A percentile compares a stretch with the other conserved stretches of the same genome.
phyloP scores from a whole-genome alignment of 2,329 filamentous ascomycete species.

The Beauveria asiatica region DNA sequence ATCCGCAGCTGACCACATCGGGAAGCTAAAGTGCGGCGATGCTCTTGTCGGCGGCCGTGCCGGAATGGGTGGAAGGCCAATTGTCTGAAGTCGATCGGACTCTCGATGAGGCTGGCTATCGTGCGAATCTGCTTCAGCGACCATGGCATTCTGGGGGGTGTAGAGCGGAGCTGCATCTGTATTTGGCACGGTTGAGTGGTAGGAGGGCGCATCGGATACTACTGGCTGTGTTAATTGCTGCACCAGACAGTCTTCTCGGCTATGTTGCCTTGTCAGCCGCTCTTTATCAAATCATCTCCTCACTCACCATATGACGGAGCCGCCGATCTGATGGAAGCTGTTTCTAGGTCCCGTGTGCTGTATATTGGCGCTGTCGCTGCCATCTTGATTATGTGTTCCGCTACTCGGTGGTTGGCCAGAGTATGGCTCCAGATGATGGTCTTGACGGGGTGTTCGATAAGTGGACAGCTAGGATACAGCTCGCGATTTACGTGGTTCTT shows the following conservation, averaged over 20 bases:
- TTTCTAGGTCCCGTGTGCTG: slow-evolving; percentile 52
- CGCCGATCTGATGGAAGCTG: slow-evolving; percentile 55
- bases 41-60: slow-evolving; percentile 34
- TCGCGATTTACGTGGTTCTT: neutral
- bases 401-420: neutral
- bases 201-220: slow-evolving; percentile 59
- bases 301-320: slow-evolving; percentile 59
- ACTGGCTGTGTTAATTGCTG: slow-evolving; percentile 3
- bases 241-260: neutral
- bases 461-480: neutral
- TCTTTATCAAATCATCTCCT: neutral
- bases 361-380: slow-evolving; percentile 23
- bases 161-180: slow-evolving; percentile 43
- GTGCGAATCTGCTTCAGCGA: slow-evolving; percentile 14
- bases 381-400: slow-evolving; percentile 10
- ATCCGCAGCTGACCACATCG: slow-evolving; percentile 48
- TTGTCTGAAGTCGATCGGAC: slow-evolving; percentile 13
- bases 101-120: slow-evolving; percentile 17
- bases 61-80: slow-evolving; percentile 44
- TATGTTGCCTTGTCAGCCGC: neutral
- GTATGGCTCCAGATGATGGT: neutral
- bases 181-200: slow-evolving; percentile 47
- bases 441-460: neutral
- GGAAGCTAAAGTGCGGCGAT: slow-evolving; percentile 49
- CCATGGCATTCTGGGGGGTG: slow-evolving; percentile 26